Evolutionary conservation across 495 filamentous ascomycete genomes (phyloP).

Genomic region (Aspergillus bridgeri): DNA sequence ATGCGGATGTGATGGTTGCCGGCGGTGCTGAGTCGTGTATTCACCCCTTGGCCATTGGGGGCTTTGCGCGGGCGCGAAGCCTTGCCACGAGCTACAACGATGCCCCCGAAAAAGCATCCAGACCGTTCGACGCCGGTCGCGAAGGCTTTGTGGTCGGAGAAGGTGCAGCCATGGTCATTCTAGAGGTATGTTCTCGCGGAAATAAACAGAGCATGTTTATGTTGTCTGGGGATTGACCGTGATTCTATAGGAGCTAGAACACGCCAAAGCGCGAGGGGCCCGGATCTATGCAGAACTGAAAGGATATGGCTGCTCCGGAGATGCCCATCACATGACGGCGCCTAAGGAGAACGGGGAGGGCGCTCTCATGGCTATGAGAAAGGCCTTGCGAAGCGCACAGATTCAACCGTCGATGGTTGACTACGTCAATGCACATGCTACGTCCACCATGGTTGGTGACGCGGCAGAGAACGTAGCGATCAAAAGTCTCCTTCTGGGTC

Average conservation of each 20-base stretch:
- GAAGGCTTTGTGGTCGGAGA: conserved; percentile 90
- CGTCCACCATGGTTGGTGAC: conserved; percentile 81
- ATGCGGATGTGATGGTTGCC: conserved; percentile 92
- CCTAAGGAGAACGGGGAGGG: conserved; percentile 78
- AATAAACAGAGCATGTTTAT: background rate
- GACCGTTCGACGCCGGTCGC: conserved; percentile 83
- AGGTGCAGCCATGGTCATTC: conserved; percentile 79
- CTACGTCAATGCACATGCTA: conserved; percentile 96
- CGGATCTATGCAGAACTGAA: conserved; percentile 83
- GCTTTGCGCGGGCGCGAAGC: conserved; percentile 84
- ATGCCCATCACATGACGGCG: conserved; percentile 91
- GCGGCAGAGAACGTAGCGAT: conserved; percentile 85
- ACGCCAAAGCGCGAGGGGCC: conserved; percentile 75
- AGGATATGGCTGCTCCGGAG: conserved; percentile 84
- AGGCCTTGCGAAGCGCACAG: conserved; percentile 70
- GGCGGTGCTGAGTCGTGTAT: conserved; percentile 95
- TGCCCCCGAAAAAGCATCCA: conserved; percentile 65
- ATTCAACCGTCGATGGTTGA: conserved; percentile 68
- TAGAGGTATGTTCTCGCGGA: conserved; percentile 57
- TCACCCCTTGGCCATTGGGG: conserved; percentile 86
- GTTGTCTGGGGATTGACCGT: conserved; percentile 1
- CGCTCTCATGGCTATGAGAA: conserved; percentile 79
- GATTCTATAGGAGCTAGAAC: conserved; percentile 64
- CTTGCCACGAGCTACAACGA: conserved; percentile 79
- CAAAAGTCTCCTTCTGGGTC: conserved; percentile 68